Base-by-base conservation (phyloP, 139 green algal species). In the Volvox africanus region DNA sequence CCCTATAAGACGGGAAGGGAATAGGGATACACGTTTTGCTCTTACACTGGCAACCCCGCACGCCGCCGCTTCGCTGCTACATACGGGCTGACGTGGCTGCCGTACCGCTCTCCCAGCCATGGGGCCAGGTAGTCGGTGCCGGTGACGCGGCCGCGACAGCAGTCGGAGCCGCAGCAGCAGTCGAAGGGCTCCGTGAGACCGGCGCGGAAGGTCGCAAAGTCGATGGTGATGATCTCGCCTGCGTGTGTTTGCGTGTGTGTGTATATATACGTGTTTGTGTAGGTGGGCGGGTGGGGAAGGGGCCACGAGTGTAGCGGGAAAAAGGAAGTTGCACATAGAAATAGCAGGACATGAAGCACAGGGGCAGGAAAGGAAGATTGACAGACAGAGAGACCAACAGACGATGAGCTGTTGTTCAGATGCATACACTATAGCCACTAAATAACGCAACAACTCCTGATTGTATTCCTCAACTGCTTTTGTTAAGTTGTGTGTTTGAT, bases 121-220 rank as follows among this genome's bases (percentile, higher is more conserved):
- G 35, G 35, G 65, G 61, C 32, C 88, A 91, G 65, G 65, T 82
- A 76, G 79, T 91, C 88, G 26, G 0, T 5, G 11, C 79, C 88
- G 2, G 36, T 62, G 36, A 91, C 65, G 9, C 61, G 36, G 22
- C 88, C 62, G 30, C 88, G 88, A 65, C 88, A 91, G 71, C 19
- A 33, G 5, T 62, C 37, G 1, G 88, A 62, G 12, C 88, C 88
- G 65, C 88, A 93, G 14, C 68, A 21, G 90, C 90, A 93, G 55
- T 93, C 67, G 73, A 93, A 93, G 37, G 84, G 65, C 26, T 61
- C 33, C 84, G 76, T 83, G 90, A 86, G 80, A n/a, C 88, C 78
- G 21, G 16, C 73, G 22, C 73, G 28, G 28, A 44, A 35, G 13
- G 90, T 93, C 32, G 90, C 90, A n/a, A 89, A 90, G 83, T 93